phyloP scores from a whole-genome alignment of 2,329 filamentous ascomycete genomes.

The Lecanoromycetidae sp. region DNA sequence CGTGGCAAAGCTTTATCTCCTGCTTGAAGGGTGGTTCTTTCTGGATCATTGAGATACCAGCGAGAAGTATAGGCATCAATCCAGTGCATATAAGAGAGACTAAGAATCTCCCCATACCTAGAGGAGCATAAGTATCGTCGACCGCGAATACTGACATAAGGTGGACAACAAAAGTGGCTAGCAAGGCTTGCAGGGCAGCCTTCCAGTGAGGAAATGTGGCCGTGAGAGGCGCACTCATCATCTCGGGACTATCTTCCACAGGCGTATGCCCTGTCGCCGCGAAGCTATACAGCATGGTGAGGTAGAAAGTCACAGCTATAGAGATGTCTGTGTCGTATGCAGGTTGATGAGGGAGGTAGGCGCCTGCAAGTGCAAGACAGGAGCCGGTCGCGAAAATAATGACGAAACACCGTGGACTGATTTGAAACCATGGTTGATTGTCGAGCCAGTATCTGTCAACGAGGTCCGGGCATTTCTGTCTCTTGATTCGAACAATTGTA shows the following conservation, averaged over 20 bases:
- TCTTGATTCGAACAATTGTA: neutral
- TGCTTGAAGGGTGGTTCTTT: neutral
- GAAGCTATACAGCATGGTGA: neutral
- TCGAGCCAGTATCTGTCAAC: neutral
- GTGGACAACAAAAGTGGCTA: neutral
- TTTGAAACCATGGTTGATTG: neutral
- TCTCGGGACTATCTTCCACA: neutral
- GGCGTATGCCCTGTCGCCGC: neutral
- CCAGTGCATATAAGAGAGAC: neutral
- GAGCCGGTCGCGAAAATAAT: neutral
- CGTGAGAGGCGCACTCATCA: neutral
- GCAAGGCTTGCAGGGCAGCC: neutral
- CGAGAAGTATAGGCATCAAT: neutral
- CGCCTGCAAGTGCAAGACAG: neutral
- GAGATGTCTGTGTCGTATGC: neutral
- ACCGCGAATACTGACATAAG: neutral
- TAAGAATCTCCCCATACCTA: too few species aligned
- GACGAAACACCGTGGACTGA: neutral
- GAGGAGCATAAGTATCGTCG: too few species aligned
- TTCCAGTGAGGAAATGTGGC: neutral
- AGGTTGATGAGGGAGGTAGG: too few species aligned
- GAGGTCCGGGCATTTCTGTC: neutral
- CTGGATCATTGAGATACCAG: neutral
- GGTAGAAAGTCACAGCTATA: neutral
- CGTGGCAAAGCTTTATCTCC: too few species aligned